These are phyloP conservation scores for Xylaria intraflava DNA, from an alignment of 495 filamentous ascomycete genomes.

Conservation along the genomic window DNA sequence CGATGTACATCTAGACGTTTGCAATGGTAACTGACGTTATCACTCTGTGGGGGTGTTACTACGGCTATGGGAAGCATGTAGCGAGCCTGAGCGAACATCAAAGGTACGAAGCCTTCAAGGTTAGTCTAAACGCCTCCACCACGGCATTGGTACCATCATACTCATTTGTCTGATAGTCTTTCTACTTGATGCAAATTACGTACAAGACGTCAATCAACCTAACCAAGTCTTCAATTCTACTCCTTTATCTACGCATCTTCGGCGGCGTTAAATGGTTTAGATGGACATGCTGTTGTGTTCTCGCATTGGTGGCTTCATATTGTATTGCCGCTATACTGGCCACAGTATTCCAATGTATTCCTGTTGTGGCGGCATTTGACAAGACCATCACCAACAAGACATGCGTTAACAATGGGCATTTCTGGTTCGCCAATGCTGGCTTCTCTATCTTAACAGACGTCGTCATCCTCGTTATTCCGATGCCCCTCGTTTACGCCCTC, in stretches of 20 bases:
- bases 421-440: conserved; percentile 48
- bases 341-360: conserved; percentile 48
- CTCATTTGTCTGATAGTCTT: conserved; percentile 15
- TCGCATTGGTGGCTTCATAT: conserved; percentile 19
- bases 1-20: background rate
- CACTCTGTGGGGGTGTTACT: background rate
- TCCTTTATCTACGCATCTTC: conserved; percentile 33
- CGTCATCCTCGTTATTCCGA: conserved; percentile 49
- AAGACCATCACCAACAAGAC: conserved; percentile 35
- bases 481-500: conserved; percentile 47
- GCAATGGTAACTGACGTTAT: background rate
- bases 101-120: conserved; percentile 22
- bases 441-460: conserved; percentile 52
- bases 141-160: background rate
- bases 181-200: conserved; percentile 27
- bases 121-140: background rate
- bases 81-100: conserved; percentile 10
- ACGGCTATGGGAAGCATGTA: conserved; percentile 24
- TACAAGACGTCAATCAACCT: conserved; percentile 30
- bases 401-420: conserved; percentile 42
- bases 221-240: conserved; percentile 31
- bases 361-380: conserved; percentile 49
- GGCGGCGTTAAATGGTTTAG: conserved; percentile 23
- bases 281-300: conserved; percentile 16
- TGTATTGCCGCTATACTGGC: conserved; percentile 24